These are phyloP conservation scores for Salix viminalis DNA, from an alignment of 345 rosid species.

Conservation along the genomic window DNA sequence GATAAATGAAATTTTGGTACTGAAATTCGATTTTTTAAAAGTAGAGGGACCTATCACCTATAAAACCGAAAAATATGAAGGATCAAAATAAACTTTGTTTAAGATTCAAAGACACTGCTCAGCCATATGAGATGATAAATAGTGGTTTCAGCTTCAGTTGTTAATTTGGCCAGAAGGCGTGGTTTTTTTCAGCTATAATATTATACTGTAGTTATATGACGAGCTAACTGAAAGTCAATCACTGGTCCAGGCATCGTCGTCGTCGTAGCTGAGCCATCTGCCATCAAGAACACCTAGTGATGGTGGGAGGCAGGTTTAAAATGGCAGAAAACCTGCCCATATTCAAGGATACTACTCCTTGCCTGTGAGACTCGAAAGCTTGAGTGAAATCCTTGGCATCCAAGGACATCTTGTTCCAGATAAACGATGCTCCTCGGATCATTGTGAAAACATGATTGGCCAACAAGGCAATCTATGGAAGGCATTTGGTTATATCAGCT, in stretches of 20 bases:
- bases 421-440: slow-evolving; percentile 61
- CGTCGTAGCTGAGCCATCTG: slow-evolving; percentile 25
- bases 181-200: too few species aligned
- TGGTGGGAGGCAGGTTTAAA: neutral
- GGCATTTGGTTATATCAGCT: too few species aligned
- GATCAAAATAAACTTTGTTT: too few species aligned
- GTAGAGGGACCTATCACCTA: too few species aligned
- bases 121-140: too few species aligned
- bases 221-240: slow-evolving; percentile 22
- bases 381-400: slow-evolving; percentile 77
- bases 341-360: neutral
- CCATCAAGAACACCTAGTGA: neutral
- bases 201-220: too few species aligned
- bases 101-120: too few species aligned
- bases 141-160: too few species aligned
- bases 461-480: slow-evolving; percentile 55
- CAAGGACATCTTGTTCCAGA: slow-evolving; percentile 73
- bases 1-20: too few species aligned
- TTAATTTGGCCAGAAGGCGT: too few species aligned
- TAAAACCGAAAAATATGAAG: too few species aligned
- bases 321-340: slow-evolving; percentile 4
- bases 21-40: too few species aligned
- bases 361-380: slow-evolving; percentile 80
- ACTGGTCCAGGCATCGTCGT: slow-evolving; percentile 22
- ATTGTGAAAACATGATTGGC: slow-evolving; percentile 71